Conservation (phyloP, 2,329 filamentous ascomycete genomes). For the Fusarium longipes region DNA sequence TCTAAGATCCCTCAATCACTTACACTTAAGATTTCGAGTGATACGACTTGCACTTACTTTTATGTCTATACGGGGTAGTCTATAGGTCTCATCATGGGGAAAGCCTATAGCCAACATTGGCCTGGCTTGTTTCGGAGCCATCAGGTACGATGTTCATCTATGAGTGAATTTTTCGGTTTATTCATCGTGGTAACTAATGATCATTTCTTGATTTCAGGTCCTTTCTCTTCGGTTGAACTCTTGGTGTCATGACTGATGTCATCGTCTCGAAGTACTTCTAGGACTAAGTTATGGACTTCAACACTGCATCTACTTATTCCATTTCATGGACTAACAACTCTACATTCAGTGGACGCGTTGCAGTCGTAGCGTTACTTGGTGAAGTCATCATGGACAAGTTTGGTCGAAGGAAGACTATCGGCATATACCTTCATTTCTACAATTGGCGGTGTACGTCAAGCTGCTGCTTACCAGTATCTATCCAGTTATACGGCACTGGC, state of each 20-base stretch:
- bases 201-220: slow-evolving; percentile 40
- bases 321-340: slow-evolving; percentile 69
- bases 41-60: background rate
- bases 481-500: slow-evolving; percentile 41
- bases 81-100: slow-evolving; percentile 50
- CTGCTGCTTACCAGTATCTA: slow-evolving; percentile 54
- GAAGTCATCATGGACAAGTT: slow-evolving; percentile 64
- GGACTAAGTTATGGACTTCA: slow-evolving; percentile 62
- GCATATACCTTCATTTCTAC: slow-evolving; percentile 63
- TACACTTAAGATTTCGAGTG: background rate
- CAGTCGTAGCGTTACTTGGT: slow-evolving; percentile 42
- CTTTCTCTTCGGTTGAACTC: slow-evolving; percentile 59
- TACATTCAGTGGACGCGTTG: slow-evolving; percentile 57
- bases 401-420: slow-evolving; percentile 64
- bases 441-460: slow-evolving; percentile 66
- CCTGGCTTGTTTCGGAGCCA: slow-evolving; percentile 56
- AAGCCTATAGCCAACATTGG: slow-evolving; percentile 53
- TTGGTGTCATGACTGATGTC: slow-evolving; percentile 57
- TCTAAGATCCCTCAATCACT: background rate
- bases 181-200: background rate
- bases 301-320: slow-evolving; percentile 56
- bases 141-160: slow-evolving; percentile 46
- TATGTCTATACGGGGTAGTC: background rate
- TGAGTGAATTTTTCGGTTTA: too few relatives aligned
- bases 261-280: slow-evolving; percentile 66